Percentiles rank a stretch among this genome's conserved stretches.
phyloP scores from a whole-genome alignment of 2,329 filamentous ascomycete species.

The Pyrenochaeta sp. region DNA sequence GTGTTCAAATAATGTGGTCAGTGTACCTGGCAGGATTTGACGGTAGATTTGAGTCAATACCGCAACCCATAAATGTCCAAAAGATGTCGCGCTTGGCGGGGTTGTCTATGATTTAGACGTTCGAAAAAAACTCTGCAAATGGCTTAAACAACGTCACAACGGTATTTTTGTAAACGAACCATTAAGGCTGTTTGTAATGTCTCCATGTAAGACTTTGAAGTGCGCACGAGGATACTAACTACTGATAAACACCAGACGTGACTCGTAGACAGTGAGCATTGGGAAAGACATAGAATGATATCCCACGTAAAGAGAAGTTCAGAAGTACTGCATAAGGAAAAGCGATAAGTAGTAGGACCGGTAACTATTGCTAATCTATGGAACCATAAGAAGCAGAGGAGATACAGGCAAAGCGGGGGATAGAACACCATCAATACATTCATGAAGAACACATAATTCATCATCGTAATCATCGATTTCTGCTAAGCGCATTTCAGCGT shows the following conservation, averaged over 20 bases:
- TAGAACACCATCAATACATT: not conserved
- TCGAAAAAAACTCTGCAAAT: not conserved
- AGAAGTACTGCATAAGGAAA: too few relatives aligned
- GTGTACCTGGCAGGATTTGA: not conserved
- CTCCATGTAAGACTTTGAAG: too few relatives aligned
- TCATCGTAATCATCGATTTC: not conserved
- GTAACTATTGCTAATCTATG: not conserved
- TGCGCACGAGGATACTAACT: not conserved
- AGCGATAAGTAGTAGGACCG: too few relatives aligned
- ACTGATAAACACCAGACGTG: conserved; percentile 16
- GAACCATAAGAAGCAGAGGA: not conserved
- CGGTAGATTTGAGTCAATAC: not conserved
- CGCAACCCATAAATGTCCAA: not conserved
- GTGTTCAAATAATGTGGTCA: not conserved
- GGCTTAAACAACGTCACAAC: not conserved
- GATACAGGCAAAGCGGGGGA: not conserved
- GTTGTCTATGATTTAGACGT: not conserved
- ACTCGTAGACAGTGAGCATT: conserved; percentile 19
- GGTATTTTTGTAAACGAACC: too few relatives aligned
- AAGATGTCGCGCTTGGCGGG: not conserved
- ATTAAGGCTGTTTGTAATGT: too few relatives aligned
- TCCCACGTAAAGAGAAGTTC: too few relatives aligned
- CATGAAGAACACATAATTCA: not conserved
- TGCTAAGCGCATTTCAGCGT: not conserved
- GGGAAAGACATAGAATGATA: conserved; percentile 14